phyloP scores from a whole-genome alignment of 2,329 filamentous ascomycete species.

The Xylariaceae sp. region DNA sequence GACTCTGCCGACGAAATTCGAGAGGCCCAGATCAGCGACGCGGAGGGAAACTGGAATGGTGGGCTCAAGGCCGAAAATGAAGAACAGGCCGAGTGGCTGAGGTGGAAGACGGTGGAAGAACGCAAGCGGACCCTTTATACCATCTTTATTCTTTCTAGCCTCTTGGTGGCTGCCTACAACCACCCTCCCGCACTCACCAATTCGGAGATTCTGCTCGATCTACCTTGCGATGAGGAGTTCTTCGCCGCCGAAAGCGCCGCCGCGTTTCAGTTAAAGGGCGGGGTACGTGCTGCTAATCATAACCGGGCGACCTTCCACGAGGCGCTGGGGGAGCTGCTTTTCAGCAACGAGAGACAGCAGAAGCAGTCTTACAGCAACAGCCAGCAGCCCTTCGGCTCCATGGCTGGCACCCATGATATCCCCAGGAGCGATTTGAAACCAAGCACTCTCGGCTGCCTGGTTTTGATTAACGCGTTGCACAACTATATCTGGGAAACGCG shows the following conservation, averaged over 20 bases:
- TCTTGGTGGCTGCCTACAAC: constrained; percentile 89
- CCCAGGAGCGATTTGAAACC: constrained; percentile 63
- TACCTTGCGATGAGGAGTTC: constrained; percentile 90
- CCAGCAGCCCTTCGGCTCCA: constrained; percentile 44
- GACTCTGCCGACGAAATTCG: constrained; percentile 42
- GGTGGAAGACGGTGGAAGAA: constrained; percentile 85
- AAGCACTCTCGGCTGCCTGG: constrained; percentile 85
- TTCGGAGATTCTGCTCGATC: constrained; percentile 81
- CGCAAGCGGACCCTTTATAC: constrained; percentile 88
- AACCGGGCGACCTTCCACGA: constrained; percentile 74
- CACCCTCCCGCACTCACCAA: constrained; percentile 87
- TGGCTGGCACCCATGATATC: constrained; percentile 41
- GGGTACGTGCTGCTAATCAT: constrained; percentile 60
- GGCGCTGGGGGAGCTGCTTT: constrained; percentile 73
- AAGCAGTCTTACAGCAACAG: constrained; percentile 42
- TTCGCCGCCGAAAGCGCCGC: constrained; percentile 79
- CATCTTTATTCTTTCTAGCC: constrained; percentile 85
- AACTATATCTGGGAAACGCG: constrained; percentile 98
- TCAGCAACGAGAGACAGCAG: constrained; percentile 62
- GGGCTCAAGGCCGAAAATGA: constrained; percentile 40
- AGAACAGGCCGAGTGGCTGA: constrained; percentile 74
- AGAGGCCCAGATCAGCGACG: constrained; percentile 54
- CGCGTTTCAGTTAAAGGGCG: constrained; percentile 75
- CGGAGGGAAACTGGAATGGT: constrained; percentile 41
- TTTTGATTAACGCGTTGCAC: constrained; percentile 90